Conservation (phyloP, 2,329 filamentous ascomycete genomes). For the Diplodia mutila region DNA sequence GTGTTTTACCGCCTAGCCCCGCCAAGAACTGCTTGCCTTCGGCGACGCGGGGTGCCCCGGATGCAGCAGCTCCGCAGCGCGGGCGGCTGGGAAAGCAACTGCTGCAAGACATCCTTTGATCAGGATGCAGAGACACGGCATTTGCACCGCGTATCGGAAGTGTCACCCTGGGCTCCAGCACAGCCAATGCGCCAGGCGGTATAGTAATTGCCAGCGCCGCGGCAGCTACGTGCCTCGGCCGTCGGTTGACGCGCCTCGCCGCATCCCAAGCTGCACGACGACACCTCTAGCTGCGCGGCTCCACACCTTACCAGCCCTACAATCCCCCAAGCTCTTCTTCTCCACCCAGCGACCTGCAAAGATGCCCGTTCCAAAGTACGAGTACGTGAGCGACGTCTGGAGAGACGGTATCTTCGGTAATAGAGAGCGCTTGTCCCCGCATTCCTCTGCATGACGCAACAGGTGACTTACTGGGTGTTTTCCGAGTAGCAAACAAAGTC, state of each 20-base stretch:
- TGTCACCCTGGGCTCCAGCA: not conserved
- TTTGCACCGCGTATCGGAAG: not conserved
- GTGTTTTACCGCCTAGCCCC: not conserved
- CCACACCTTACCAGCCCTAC: not conserved
- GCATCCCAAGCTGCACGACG: not conserved
- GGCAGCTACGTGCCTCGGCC: conserved; percentile 18
- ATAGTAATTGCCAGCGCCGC: conserved; percentile 9
- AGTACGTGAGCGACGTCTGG: conserved; percentile 84
- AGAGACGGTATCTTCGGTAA: conserved; percentile 83
- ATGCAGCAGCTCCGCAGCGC: conserved; percentile 7
- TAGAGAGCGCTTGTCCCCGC: conserved; percentile 31
- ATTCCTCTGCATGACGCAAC: conserved; percentile 27
- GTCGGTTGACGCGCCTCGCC: conserved; percentile 15
- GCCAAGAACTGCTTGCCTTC: conserved; percentile 10
- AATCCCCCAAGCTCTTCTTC: not conserved
- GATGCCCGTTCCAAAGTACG: conserved; percentile 72
- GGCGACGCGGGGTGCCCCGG: conserved; percentile 14
- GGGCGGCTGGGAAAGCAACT: not conserved
- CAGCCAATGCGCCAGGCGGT: conserved; percentile 13
- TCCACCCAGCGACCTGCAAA: not conserved
- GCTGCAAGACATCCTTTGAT: not conserved
- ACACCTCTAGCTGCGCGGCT: conserved; percentile 7
- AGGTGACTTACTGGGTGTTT: not conserved
- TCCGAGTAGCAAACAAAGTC: conserved; percentile 72
- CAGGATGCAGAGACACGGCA: not conserved